Evolutionary conservation across 768 basidiomycete genomes (phyloP).

Genomic region (Trametes elegans): DNA sequence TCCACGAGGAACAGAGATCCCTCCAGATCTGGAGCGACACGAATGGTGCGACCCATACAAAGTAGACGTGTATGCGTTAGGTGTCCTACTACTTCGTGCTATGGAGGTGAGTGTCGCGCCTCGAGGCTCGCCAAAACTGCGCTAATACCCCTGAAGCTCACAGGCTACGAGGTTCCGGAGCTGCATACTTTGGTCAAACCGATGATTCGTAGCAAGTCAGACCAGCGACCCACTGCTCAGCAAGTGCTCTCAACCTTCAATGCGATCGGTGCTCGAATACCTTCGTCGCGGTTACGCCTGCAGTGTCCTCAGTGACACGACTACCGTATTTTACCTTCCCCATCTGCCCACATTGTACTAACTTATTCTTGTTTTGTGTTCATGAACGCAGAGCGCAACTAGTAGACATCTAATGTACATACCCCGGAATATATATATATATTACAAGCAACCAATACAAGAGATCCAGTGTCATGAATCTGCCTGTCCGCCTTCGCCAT

Average conservation of each 20-base stretch:
- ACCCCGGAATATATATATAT: not conserved
- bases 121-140: conserved; percentile 10
- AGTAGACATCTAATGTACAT: not conserved
- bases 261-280: conserved; percentile 42
- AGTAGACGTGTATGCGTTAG: conserved; percentile 74
- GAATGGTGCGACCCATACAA: conserved; percentile 59
- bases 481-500: conserved; percentile 3
- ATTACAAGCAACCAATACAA: not conserved
- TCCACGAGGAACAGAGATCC: conserved; percentile 61
- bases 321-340: not conserved
- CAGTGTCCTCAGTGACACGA: not conserved
- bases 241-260: conserved; percentile 53
- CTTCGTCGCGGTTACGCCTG: conserved; percentile 32
- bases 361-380: no score
- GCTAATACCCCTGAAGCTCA: conserved; percentile 39
- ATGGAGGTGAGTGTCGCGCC: conserved; percentile 49
- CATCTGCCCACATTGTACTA: not conserved
- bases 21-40: conserved; percentile 63
- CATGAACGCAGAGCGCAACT: no score
- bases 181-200: conserved; percentile 52
- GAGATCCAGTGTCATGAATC: not conserved
- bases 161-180: conserved; percentile 57
- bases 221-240: conserved; percentile 49
- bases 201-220: conserved; percentile 57
- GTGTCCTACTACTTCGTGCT: conserved; percentile 58